A percentile compares a stretch with the other conserved stretches of the same genome.
phyloP scores from a whole-genome alignment of 73 alveolate genomes.

The Paramecium caudatum region DNA sequence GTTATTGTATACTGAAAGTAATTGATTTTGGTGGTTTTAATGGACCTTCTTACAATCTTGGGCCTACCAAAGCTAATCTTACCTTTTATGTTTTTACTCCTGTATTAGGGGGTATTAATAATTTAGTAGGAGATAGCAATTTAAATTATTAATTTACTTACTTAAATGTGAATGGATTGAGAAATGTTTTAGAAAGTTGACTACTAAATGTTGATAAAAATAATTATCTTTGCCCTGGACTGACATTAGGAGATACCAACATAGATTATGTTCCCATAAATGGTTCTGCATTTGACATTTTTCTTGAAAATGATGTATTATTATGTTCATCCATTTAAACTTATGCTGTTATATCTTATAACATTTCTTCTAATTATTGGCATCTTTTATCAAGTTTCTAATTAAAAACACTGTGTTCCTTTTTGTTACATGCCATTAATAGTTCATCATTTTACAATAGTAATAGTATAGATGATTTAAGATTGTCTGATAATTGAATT shows the following conservation, averaged over 20 bases:
- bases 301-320: slow-evolving; percentile 1
- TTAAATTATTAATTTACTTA: slow-evolving; percentile 29
- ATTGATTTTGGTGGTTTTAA: slow-evolving; percentile 54
- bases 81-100: background rate
- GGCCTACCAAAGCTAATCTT: slow-evolving; percentile 41
- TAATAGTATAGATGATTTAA: slow-evolving; percentile 11
- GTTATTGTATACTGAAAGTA: slow-evolving; percentile 3
- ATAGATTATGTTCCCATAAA: slow-evolving; percentile 13
- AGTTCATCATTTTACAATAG: slow-evolving; percentile 49
- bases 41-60: slow-evolving; percentile 45
- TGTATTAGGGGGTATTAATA: background rate
- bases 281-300: slow-evolving; percentile 6
- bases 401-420: background rate
- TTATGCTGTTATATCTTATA: slow-evolving; percentile 5
- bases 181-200: slow-evolving; percentile 5
- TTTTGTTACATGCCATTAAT: background rate
- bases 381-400: slow-evolving; percentile 23
- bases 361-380: background rate
- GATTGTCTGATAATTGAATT: slow-evolving; percentile 1
- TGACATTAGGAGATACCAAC: slow-evolving; percentile 12
- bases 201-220: slow-evolving; percentile 18
- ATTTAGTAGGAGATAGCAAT: slow-evolving; percentile 39
- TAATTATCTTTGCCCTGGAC: slow-evolving; percentile 44
- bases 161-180: slow-evolving; percentile 36
- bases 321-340: background rate